phyloP scores from a whole-genome alignment of 257 asterid genomes.

The Ajuga chamaepitys region DNA sequence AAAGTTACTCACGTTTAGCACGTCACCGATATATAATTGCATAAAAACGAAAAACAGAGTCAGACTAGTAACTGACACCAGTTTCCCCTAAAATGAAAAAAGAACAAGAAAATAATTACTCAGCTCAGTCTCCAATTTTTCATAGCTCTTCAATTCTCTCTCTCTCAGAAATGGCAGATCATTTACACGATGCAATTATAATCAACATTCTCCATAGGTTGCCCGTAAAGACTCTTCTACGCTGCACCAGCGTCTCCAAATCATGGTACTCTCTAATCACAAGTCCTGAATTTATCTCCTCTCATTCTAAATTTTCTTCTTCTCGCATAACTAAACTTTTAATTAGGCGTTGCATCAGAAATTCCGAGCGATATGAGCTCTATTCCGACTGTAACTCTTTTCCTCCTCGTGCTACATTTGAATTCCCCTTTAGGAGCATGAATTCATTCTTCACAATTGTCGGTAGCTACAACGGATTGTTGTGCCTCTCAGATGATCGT shows the following conservation, averaged over 20 bases:
- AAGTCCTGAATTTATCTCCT: slow-evolving; percentile 26
- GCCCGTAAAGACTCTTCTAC: slow-evolving; percentile 30
- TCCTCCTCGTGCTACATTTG: neutral
- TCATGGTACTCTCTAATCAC: slow-evolving; percentile 42
- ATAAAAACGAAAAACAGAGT: too few species aligned
- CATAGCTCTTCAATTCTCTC: neutral
- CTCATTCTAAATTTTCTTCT: slow-evolving; percentile 25
- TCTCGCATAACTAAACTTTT: slow-evolving; percentile 5
- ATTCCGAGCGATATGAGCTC: slow-evolving; percentile 27
- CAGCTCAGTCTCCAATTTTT: too few species aligned
- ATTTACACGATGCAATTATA: slow-evolving; percentile 24
- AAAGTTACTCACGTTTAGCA: too few species aligned
- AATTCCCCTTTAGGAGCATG: slow-evolving; percentile 32
- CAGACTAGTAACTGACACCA: too few species aligned
- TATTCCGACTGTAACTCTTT: slow-evolving; percentile 19
- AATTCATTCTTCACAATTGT: slow-evolving; percentile 35
- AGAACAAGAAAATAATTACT: too few species aligned
- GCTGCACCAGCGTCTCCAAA: slow-evolving; percentile 42
- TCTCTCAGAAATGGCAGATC: slow-evolving; percentile 28
- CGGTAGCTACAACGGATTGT: slow-evolving; percentile 42
- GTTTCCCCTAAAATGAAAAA: too few species aligned
- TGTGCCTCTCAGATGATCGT: slow-evolving; percentile 46
- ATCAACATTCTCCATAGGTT: slow-evolving; percentile 35
- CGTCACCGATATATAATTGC: too few species aligned
- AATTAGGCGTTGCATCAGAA: slow-evolving; percentile 20